A percentile compares a stretch with the other conserved stretches of the same genome.
phyloP scores from a whole-genome alignment of 345 rosid genomes.

The Acer campestre region DNA sequence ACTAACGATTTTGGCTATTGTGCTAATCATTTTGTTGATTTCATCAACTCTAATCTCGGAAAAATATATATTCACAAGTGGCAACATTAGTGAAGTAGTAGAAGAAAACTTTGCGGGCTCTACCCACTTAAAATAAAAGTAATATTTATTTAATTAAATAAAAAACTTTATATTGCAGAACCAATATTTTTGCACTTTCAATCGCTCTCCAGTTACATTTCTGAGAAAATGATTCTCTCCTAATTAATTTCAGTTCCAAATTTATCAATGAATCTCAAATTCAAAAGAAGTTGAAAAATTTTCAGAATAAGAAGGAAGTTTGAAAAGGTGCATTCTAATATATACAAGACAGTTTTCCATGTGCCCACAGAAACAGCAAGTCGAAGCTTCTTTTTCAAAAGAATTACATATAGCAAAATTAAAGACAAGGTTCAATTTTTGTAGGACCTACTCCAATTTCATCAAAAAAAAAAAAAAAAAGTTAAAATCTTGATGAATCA shows the following conservation, averaged over 20 bases:
- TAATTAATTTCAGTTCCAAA: neutral
- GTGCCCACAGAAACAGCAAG: neutral
- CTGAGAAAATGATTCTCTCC: neutral
- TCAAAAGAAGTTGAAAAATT: neutral
- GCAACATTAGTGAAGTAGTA: too few relatives aligned
- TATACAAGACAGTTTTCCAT: neutral
- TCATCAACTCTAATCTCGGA: neutral
- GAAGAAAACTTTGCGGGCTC: too few relatives aligned
- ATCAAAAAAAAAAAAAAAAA: neutral
- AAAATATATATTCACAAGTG: too few relatives aligned
- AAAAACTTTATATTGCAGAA: too few relatives aligned
- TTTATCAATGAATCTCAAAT: neutral
- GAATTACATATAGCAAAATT: neutral
- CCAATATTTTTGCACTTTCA: neutral
- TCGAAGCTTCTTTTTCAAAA: constrained; percentile 11
- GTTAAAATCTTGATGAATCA: constrained; percentile 30
- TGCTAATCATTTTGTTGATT: constrained; percentile 18
- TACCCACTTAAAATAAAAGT: too few relatives aligned
- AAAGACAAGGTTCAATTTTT: neutral
- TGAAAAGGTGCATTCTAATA: neutral
- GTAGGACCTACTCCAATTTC: neutral
- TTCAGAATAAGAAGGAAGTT: neutral
- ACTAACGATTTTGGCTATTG: constrained; percentile 1
- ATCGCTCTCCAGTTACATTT: neutral
- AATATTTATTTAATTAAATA: too few relatives aligned